Conservation (phyloP, 176 grass and related monocot species). For the Poa annua region DNA sequence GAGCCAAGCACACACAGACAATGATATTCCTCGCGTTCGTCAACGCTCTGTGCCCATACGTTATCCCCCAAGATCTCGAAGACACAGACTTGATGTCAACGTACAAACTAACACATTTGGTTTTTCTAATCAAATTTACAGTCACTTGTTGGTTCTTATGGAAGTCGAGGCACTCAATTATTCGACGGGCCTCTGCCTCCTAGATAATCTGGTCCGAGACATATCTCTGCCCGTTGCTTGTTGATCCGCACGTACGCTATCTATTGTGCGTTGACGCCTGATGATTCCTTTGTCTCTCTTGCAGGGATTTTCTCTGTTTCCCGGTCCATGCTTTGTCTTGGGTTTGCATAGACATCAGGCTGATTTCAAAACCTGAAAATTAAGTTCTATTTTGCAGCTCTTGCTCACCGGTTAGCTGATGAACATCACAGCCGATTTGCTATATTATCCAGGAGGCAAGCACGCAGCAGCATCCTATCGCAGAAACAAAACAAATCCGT, state of each 20-base stretch:
- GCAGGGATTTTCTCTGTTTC: background rate
- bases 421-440: slow-evolving; percentile 22
- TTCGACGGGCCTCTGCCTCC: background rate
- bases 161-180: background rate
- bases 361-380: background rate
- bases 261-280: slow-evolving; percentile 30
- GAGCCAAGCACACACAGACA: background rate
- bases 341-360: slow-evolving; percentile 30
- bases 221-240: slow-evolving; percentile 8
- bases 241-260: slow-evolving; percentile 22
- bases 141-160: background rate
- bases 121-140: background rate
- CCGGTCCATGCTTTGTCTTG: background rate
- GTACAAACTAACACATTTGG: background rate
- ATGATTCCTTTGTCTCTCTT: slow-evolving; percentile 1
- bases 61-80: background rate
- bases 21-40: background rate
- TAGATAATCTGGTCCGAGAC: background rate
- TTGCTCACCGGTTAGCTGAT: slow-evolving; percentile 19
- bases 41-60: background rate
- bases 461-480: slow-evolving; percentile 27
- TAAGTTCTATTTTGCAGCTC: background rate
- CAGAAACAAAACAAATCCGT: background rate
- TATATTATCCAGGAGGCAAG: background rate
- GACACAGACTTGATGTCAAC: background rate